phyloP scores from a whole-genome alignment of 768 basidiomycete genomes.

The Grammothele lineata region DNA sequence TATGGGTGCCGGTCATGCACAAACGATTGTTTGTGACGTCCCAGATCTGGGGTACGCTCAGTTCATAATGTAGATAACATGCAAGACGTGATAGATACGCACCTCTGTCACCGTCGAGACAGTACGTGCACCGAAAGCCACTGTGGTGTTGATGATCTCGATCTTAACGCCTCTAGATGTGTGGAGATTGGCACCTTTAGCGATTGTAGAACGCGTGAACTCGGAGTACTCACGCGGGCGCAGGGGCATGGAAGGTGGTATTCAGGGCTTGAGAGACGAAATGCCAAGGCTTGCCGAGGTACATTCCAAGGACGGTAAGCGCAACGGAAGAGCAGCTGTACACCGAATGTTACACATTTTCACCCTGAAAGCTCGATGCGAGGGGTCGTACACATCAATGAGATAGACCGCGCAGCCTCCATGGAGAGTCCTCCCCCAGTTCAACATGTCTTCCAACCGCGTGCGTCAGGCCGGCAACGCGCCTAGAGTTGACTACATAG shows the following conservation, averaged over 20 bases:
- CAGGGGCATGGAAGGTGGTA: slow-evolving; percentile 17
- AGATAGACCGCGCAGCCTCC: slow-evolving; percentile 17
- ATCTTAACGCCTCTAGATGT: slow-evolving; percentile 12
- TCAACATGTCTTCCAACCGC: slow-evolving; percentile 14
- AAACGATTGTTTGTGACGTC: slow-evolving; percentile 15
- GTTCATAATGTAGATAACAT: neutral
- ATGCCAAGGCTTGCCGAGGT: slow-evolving; percentile 4
- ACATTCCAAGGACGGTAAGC: slow-evolving; percentile 9
- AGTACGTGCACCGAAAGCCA: slow-evolving; percentile 11
- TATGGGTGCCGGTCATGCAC: slow-evolving; percentile 13
- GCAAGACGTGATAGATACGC: neutral
- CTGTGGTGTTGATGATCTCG: slow-evolving; percentile 12
- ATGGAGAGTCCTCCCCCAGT: slow-evolving; percentile 11
- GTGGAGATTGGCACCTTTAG: neutral
- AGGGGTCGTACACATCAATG: slow-evolving; percentile 16
- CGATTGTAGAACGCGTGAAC: neutral
- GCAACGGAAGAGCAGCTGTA: slow-evolving; percentile 16
- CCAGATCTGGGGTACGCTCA: slow-evolving; percentile 12
- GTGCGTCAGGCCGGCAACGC: too few relatives aligned
- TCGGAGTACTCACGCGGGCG: slow-evolving; percentile 2
- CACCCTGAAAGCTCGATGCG: neutral
- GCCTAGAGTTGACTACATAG: neutral
- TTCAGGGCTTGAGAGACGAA: slow-evolving; percentile 17
- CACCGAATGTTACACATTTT: too few relatives aligned
- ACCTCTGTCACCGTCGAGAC: slow-evolving; percentile 17